Base-by-base conservation (phyloP, 2,329 filamentous ascomycete species). In the Neopestalotiopsis sp. region DNA sequence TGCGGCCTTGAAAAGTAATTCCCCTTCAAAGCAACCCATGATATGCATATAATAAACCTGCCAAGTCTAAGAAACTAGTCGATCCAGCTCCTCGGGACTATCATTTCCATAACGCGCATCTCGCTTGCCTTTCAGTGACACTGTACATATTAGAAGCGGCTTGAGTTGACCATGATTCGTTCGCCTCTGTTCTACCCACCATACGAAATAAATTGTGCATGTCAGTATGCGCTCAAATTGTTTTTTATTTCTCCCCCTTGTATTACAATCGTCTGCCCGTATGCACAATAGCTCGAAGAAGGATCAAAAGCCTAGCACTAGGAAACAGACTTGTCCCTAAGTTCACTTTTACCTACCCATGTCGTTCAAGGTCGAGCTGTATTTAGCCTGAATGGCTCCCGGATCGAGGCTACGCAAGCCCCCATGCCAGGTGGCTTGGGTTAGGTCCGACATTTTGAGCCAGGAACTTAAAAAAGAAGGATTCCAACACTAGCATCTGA, bases 371-470 rank as follows among this genome's bases (percentile, higher is more conserved):
- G 34, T 38, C 34, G n/a, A 20, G n/a, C 20, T 52, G n/a, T 9
- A 52, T 52, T 52, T 52, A 52, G 45, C 45, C 45, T 52, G 45
- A 52, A 52, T 52, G 45, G 45, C 45, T 52, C 45, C 42, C 45
- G 45, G 45, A 52, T 52, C 45, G 45, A 52, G 45, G 45, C 45
- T 52, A 24, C 45, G 45, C 45, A 52, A 17, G 24, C 24, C 24
- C 45, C n/a, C 45, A 24, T 52, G 45, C 24, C 45, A n/a, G n/a
- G 45, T 52, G 17, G 45, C 34, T 52, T 52, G 24, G 24, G 24
- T 28, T 28, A 28, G 24, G 24, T 28, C 24, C 17, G 20, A 52
- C 14, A 52, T 28, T 28, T 28, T 52, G 45, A 52, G 45, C 45
- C 10, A 38, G 34, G 6, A 20, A n/a, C 45, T 52, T 52, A 9